Base-by-base conservation (phyloP, 106 monocot genomes). In the Dioscorea zingiberensis region DNA sequence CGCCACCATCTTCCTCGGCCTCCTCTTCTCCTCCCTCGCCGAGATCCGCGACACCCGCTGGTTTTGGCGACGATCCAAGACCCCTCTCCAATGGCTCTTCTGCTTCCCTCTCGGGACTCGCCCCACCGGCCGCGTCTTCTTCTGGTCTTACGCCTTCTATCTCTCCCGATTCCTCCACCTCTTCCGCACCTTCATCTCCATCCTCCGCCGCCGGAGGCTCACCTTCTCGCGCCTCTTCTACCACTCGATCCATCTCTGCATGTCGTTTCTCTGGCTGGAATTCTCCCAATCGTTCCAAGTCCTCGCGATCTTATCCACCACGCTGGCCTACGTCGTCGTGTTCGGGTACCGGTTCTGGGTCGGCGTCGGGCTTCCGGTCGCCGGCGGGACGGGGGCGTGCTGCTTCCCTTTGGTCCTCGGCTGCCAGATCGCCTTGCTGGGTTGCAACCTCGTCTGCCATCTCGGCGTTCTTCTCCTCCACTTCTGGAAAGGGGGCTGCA, bases 261-360 rank as follows among this genome's bases (percentile, higher is more conserved):
- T 84, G 84, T 79, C 87, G 27, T 94, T 94, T 74, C 69, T 94
- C 47, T 94, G 94, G 94, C 89, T 94, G 30, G 94, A 94, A 63
- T 94, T 94, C 89, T 94, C 90, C 6, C 90, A 94, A 73, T 87
- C 87, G 27, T 82, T 94, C 68, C 94, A 94, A 77, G 88, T 97
- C 8, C 65, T 79, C 21, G 88, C 85, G 15, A 89, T 97, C 59
- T 77, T 92, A 27, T 73, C 84, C 21, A 68, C 85, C 72, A 86
- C 92, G 19, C 69, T 91, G 11, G 85, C 77, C 14, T 80, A 83
- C 70, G 81, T 73, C 21, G 88, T 97, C 14, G 72, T 84, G 7
- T 88, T 88, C 62, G 88, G 97, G 16, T 86, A 84, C 75, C 64
- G 92, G 7, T 97, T 97, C 70, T 92, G 97, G 92, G 83, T 81